Conservation (phyloP, 768 basidiomycete species). For the Fistulinella prunicolor region DNA sequence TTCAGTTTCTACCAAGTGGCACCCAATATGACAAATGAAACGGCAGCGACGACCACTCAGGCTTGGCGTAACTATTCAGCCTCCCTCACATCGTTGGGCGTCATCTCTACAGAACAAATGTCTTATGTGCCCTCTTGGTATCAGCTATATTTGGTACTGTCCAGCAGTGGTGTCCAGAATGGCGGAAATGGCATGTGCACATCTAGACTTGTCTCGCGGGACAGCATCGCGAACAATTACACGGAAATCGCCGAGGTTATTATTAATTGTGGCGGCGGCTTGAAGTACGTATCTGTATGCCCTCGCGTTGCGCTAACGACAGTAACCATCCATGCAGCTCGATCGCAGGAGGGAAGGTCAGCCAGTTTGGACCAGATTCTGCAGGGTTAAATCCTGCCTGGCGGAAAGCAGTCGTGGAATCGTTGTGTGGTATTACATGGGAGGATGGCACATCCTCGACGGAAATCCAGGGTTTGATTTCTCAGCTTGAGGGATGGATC, state of each 20-base stretch:
- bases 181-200: slow-evolving; percentile 5
- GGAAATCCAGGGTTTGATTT: slow-evolving; percentile 14
- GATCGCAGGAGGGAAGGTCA: slow-evolving; percentile 44
- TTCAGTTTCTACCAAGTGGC: slow-evolving; percentile 24
- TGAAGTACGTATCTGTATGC: slow-evolving; percentile 4
- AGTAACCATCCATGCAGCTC: slow-evolving; percentile 23
- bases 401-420: slow-evolving; percentile 39
- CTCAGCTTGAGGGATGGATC: slow-evolving; percentile 16
- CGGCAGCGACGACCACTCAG: slow-evolving; percentile 34
- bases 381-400: slow-evolving; percentile 49
- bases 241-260: slow-evolving; percentile 7
- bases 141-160: not conserved
- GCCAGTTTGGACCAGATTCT: slow-evolving; percentile 34
- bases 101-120: not conserved
- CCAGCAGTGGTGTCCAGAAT: not conserved
- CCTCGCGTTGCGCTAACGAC: not conserved
- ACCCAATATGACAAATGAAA: slow-evolving; percentile 36
- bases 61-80: slow-evolving; percentile 32
- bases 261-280: not conserved
- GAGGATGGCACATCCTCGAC: slow-evolving; percentile 17
- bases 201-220: slow-evolving; percentile 10
- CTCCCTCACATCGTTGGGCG: slow-evolving; percentile 8
- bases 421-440: slow-evolving; percentile 20
- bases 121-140: slow-evolving; percentile 5
- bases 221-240: slow-evolving; percentile 5